A percentile compares a stretch with the other conserved stretches of the same genome.
These are phyloP conservation scores for Clarireedia monteithiana DNA, from an alignment of 2,329 filamentous ascomycete species.

Conservation along the genomic window DNA sequence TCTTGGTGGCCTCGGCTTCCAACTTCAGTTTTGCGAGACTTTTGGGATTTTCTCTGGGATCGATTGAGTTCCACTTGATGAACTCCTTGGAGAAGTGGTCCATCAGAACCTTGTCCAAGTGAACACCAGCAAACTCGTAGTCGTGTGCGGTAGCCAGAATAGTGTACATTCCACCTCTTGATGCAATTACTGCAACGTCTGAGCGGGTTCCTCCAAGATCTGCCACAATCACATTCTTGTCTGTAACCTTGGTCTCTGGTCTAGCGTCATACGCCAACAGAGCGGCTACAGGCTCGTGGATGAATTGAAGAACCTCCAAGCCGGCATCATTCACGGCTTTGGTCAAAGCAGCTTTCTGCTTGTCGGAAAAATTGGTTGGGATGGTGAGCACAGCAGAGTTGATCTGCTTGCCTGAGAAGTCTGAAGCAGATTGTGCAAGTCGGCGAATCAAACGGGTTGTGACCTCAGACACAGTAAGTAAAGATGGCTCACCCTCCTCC, in stretches of 20 bases:
- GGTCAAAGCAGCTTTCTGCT: slow-evolving; percentile 74
- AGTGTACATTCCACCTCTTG: slow-evolving; percentile 92
- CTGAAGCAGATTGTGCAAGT: slow-evolving; percentile 73
- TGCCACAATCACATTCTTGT: slow-evolving; percentile 87
- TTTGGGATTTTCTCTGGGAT: slow-evolving; percentile 74
- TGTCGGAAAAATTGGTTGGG: slow-evolving; percentile 85
- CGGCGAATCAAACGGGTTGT: slow-evolving; percentile 78
- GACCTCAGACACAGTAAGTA: slow-evolving; percentile 70
- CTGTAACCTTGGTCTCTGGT: slow-evolving; percentile 62
- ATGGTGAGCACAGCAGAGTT: slow-evolving; percentile 93
- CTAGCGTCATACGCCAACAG: slow-evolving; percentile 87
- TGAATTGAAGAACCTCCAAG: slow-evolving; percentile 85
- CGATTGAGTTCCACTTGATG: slow-evolving; percentile 82
- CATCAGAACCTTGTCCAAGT: slow-evolving; percentile 84
- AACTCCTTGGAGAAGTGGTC: slow-evolving; percentile 99
- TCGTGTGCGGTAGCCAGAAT: slow-evolving; percentile 90
- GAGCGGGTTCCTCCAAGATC: slow-evolving; percentile 90
- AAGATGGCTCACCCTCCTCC: slow-evolving; percentile 54
- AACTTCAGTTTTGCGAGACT: slow-evolving; percentile 87
- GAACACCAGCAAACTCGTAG: slow-evolving; percentile 82
- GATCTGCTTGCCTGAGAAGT: slow-evolving; percentile 88
- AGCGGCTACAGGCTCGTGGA: slow-evolving; percentile 83
- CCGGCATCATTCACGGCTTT: slow-evolving; percentile 72
- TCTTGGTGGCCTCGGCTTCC: slow-evolving; percentile 87
- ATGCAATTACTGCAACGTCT: slow-evolving; percentile 84